These are phyloP conservation scores for Phytophthora boehmeriae DNA, from an alignment of 352 stramenopile species.

Conservation along the genomic window DNA sequence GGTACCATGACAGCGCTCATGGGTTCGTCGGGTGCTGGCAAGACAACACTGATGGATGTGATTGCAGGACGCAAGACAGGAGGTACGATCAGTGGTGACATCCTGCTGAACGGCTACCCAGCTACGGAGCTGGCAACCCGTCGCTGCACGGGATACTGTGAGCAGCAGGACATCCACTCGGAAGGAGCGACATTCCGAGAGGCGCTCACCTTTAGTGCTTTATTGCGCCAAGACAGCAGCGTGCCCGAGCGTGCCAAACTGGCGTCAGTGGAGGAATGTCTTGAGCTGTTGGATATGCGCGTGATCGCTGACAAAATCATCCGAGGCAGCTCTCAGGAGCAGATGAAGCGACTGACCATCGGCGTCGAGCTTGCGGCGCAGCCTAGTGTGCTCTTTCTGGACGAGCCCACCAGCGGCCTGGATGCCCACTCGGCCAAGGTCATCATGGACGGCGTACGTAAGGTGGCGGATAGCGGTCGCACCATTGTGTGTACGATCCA, in stretches of 20 bases:
- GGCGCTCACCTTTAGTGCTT: conserved; percentile 86
- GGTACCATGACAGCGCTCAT: conserved; percentile 60
- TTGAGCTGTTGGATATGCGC: conserved; percentile 38
- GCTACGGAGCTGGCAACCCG: conserved; percentile 35
- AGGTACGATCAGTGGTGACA: conserved; percentile 60
- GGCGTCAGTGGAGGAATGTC: conserved; percentile 36
- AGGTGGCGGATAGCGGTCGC: conserved; percentile 64
- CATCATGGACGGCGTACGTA: conserved; percentile 70
- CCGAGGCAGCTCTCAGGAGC: conserved; percentile 42
- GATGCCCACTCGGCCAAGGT: conserved; percentile 84
- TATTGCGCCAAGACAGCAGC: conserved; percentile 52
- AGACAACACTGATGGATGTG: conserved; percentile 55
- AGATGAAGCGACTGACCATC: conserved; percentile 75
- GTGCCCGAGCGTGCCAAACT: conserved; percentile 35
- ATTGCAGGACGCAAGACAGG: conserved; percentile 89
- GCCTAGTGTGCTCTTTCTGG: conserved; percentile 83
- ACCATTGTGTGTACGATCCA: conserved; percentile 74
- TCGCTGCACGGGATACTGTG: conserved; percentile 38
- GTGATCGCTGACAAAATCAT: conserved; percentile 46
- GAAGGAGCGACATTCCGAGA: conserved; percentile 77
- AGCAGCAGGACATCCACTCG: conserved; percentile 28
- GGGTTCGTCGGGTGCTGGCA: conserved; percentile 68
- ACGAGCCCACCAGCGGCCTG: conserved; percentile 88
- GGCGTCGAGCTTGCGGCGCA: conserved; percentile 90
- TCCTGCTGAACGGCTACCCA: conserved; percentile 49